Base-by-base conservation (phyloP, 306 rosid genomes). In the Vigna angularis region DNA sequence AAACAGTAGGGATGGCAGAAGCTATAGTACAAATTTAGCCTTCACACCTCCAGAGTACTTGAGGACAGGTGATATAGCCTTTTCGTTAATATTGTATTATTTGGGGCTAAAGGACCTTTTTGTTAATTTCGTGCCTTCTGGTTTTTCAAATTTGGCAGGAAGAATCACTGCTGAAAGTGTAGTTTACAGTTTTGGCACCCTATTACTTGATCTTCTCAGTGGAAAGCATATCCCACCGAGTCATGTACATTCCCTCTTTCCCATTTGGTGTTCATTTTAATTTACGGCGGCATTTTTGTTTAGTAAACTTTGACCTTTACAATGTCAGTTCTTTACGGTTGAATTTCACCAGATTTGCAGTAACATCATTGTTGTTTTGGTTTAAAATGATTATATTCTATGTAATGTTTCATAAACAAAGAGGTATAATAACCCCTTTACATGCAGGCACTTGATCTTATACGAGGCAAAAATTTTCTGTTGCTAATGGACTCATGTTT, bases 1-100 rank as follows among this genome's bases (percentile, higher is more conserved):
- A 92, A 96, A 96, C 83, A 96, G 99, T 79, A 93, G 97, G 84
- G 98, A 96, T 77, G 99, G 99, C 66, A 87, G 87, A 88, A 96
- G 99, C 84, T 93, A 96, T 55, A 93, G 99, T 74, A 96, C 99
- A 70, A 93, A 96, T 84, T 88, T 96, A 83, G 97, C 98, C 57
- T 96, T 96, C 88, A 96, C 99, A 70, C 99, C 99, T 81, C 99
- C 99, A 7, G 99, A 96, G 77, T 96, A 96, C 87, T 87, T 93
- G 87, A 93, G 96, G 77, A 96, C 97, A 63, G 99, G 99, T 96
- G 83, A 68, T 42, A 52, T 72, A 16, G 32, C 52, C 17, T 57
- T 58, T 64, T 48, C 5, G 26, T 15, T 14, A n/a, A 22, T 44
- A 10, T 72, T 24, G 16, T 30, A 45, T 55, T 49, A 14, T 51